Percentiles rank a stretch among this genome's conserved stretches.
Evolutionary conservation across 2,329 filamentous ascomycete genomes (phyloP).

Genomic region (Fusarium ramigenum): DNA sequence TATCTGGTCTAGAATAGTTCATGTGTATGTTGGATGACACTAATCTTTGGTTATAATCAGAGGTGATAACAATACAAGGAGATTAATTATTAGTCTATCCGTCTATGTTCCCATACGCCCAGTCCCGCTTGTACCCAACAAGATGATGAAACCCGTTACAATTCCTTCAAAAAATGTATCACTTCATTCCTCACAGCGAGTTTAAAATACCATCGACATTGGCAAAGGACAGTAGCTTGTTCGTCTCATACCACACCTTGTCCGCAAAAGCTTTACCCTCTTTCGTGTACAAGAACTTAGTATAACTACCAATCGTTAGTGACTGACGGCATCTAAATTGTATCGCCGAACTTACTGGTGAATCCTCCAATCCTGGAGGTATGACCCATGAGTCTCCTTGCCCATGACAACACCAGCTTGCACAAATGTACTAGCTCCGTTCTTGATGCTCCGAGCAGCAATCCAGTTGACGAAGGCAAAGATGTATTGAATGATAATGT

Average conservation of each 20-base stretch:
- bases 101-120: neutral
- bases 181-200: constrained; percentile 2
- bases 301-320: constrained; percentile 33
- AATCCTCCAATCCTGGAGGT: constrained; percentile 40
- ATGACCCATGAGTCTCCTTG: constrained; percentile 37
- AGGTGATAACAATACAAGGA: too few relatives aligned
- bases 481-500: constrained; percentile 24
- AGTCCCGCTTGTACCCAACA: too few relatives aligned
- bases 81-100: neutral
- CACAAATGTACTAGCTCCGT: constrained; percentile 32
- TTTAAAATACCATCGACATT: constrained; percentile 28
- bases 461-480: constrained; percentile 9
- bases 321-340: neutral
- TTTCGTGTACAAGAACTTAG: constrained; percentile 45
- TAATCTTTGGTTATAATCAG: too few relatives aligned
- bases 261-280: constrained; percentile 49
- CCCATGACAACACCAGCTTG: constrained; percentile 36
- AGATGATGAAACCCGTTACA: fast-evolving
- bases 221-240: constrained; percentile 49
- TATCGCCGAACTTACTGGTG: constrained; percentile 28
- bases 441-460: constrained; percentile 15
- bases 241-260: constrained; percentile 52
- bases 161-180: too few relatives aligned
- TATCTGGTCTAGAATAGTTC: fast-evolving
- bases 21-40: neutral